Base-by-base conservation (phyloP, 192 early-diverging fungal species). In the Backusella morwellensis region DNA sequence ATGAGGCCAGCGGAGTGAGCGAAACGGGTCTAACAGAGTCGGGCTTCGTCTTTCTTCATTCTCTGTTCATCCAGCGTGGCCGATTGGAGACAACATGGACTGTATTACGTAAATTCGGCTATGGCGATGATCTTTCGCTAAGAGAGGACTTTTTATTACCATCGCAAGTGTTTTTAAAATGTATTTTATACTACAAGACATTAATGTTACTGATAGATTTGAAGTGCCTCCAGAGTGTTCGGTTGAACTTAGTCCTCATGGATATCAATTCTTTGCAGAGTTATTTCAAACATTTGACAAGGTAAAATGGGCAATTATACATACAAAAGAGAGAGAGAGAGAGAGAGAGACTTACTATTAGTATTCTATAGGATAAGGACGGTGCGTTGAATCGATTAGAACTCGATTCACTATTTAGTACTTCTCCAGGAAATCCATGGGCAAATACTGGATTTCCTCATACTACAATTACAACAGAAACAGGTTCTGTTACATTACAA, bases 71-170 rank as follows among this genome's bases (percentile, higher is more conserved):
- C 68, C 97, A 98, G 87, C 88, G 96, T 6, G 98, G 98, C 15
- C 91, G 97, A 17, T 86, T 98, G 21, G 98, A 99, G 79, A 99
- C 98, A 6, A 98, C 98, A 26, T 99, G 98, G 98, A 96, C 96
- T 50, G 97, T 99, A 2, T 79, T 99, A 68, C 85, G 97, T 59
- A 91, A 91, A 75, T 99, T 99, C 86, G 97, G 97, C 34, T 99
- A 99, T 78, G 97, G 96, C 32, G 95, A 98, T 77, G 97, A 99
- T 76, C 77, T 99, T 54, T 92, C 93, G 0, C 78, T 99, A 71
- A 85, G 95, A 71, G 96, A 97, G 81, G 97, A 97, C 74, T 99
- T 93, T 80, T 78, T 99, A 75, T 91, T 85, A 63, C 98, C 97
- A 40, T 83, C 88, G 85, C 94, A 86, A 79, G 78, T 88, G 6